A percentile compares a stretch with the other conserved stretches of the same genome.
Conservation (phyloP, 2,329 filamentous ascomycete genomes). For the Penicillium sp. region DNA sequence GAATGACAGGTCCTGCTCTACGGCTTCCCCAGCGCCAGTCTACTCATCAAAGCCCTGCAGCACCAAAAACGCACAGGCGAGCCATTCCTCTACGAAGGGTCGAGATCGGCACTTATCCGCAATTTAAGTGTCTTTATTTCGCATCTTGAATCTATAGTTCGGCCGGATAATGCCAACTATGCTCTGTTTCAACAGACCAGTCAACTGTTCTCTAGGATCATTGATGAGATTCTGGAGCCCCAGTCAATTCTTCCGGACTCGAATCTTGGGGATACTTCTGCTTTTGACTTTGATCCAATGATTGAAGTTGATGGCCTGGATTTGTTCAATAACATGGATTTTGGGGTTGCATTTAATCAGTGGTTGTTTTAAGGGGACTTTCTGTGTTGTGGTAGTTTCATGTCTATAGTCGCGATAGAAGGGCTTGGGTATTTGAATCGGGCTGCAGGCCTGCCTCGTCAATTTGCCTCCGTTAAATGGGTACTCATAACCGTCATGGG, state of each 20-base stretch:
- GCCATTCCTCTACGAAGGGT: constrained; percentile 34
- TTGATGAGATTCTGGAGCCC: constrained; percentile 30
- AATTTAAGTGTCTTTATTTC: constrained; percentile 42
- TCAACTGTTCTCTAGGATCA: constrained; percentile 25
- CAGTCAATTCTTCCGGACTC: constrained; percentile 2
- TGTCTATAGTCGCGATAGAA: not conserved
- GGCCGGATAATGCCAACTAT: constrained; percentile 33
- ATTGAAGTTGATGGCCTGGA: constrained; percentile 20
- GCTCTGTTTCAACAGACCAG: constrained; percentile 23
- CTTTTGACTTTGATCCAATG: constrained; percentile 13
- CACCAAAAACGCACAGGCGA: constrained; percentile 25
- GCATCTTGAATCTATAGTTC: constrained; percentile 39
- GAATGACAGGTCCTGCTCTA: constrained; percentile 24
- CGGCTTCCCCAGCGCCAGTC: constrained; percentile 29
- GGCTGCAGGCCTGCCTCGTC: not conserved
- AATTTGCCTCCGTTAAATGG: not conserved
- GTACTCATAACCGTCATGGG: not conserved
- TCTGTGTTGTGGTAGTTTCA: not conserved
- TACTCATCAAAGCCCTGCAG: constrained; percentile 28
- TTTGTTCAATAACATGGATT: constrained; percentile 24
- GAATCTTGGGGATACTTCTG: not conserved
- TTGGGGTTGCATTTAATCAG: constrained; percentile 23
- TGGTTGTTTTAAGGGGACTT: constrained; percentile 17
- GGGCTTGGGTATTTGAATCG: not conserved
- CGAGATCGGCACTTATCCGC: constrained; percentile 39